Percentiles rank a stretch among this genome's conserved stretches.
Conservation (phyloP, 2,329 filamentous ascomycete species). For the Mycosphaerelloides madeirae region DNA sequence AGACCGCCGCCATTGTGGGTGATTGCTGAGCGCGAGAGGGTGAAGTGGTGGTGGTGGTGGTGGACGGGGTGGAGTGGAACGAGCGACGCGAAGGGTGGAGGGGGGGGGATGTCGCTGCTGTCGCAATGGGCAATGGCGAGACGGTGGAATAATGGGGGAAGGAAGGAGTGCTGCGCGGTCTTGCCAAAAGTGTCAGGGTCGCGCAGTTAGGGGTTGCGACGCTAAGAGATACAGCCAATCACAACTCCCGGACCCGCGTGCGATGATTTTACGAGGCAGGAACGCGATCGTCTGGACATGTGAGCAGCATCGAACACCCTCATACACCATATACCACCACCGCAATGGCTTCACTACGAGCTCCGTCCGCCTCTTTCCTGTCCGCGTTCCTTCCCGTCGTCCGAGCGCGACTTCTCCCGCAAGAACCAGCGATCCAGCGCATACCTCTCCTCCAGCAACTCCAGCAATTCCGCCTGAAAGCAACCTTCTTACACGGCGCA, state of each 20-base stretch:
- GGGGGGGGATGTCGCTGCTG: neutral
- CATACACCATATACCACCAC: slow-evolving; percentile 1
- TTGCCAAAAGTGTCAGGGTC: slow-evolving; percentile 13
- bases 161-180: slow-evolving; percentile 1
- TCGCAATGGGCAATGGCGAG: slow-evolving; percentile 6
- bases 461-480: slow-evolving; percentile 38
- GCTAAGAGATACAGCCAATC: neutral
- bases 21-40: slow-evolving; percentile 5
- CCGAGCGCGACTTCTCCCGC: slow-evolving; percentile 39
- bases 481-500: slow-evolving; percentile 47
- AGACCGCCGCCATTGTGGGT: slow-evolving; percentile 27
- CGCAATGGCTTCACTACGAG: slow-evolving; percentile 37
- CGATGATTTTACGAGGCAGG: neutral
- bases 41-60: slow-evolving; percentile 1
- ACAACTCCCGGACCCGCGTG: neutral
- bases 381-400: slow-evolving; percentile 52
- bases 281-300: neutral
- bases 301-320: slow-evolving; percentile 1
- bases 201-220: slow-evolving; percentile 3
- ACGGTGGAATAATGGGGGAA: slow-evolving; percentile 4
- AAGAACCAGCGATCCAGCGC: slow-evolving; percentile 42
- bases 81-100: slow-evolving; percentile 4
- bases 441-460: slow-evolving; percentile 43
- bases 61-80: slow-evolving; percentile 3
- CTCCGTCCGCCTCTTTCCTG: slow-evolving; percentile 39